A percentile compares a stretch with the other conserved stretches of the same genome.
Evolutionary conservation across 306 rosid species (phyloP).

Genomic region (Abrus pulchellus): DNA sequence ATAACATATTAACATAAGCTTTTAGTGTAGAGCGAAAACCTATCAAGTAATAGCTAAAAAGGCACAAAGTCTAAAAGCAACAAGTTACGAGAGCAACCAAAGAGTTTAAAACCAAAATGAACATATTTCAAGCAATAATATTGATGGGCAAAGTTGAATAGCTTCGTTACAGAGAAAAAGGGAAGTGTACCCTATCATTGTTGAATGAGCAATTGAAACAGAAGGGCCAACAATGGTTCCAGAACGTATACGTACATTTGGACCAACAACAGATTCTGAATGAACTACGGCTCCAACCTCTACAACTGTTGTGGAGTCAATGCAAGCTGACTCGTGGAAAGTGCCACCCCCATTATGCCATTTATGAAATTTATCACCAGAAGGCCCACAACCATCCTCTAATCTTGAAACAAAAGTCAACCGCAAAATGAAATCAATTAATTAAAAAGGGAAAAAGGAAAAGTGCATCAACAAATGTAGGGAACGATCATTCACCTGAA

Average conservation of each 20-base stretch:
- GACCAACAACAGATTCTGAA: constrained; percentile 68
- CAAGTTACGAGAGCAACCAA: background rate
- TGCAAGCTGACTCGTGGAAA: constrained; percentile 70
- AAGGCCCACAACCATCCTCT: constrained; percentile 50
- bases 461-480: background rate
- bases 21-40: background rate
- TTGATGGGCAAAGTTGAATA: constrained; percentile 4
- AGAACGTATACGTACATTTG: constrained; percentile 69
- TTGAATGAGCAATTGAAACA: constrained; percentile 70
- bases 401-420: constrained; percentile 60
- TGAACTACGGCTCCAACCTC: constrained; percentile 85
- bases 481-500: constrained; percentile 44
- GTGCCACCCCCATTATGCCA: constrained; percentile 91
- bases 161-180: background rate
- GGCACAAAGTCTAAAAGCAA: background rate
- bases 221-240: constrained; percentile 87
- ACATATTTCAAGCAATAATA: background rate
- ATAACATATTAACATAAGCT: background rate
- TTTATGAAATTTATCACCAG: constrained; percentile 54
- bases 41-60: background rate
- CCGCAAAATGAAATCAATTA: constrained; percentile 32
- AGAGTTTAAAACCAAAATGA: constrained; percentile 9
- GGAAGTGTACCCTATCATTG: constrained; percentile 69
- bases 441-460: background rate
- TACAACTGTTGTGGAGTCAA: constrained; percentile 74